Percentiles rank a stretch among this genome's conserved stretches.
phyloP scores from a whole-genome alignment of 73 alveolate genomes.

The Tetrahymena borealis region DNA sequence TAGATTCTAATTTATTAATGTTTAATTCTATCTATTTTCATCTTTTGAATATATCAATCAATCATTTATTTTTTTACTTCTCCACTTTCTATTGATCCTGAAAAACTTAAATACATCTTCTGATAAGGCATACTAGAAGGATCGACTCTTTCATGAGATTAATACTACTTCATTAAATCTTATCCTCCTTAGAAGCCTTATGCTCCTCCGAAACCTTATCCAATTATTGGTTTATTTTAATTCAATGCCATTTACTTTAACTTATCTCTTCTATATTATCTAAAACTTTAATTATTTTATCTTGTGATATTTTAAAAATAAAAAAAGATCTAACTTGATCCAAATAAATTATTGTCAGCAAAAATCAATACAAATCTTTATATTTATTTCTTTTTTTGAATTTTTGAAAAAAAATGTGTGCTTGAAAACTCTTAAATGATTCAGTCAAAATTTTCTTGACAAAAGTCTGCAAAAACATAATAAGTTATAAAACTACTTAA shows the following conservation, averaged over 20 bases:
- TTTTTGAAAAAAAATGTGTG: neutral
- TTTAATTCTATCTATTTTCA: neutral
- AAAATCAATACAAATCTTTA: neutral
- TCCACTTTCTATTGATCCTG: slow-evolving; percentile 39
- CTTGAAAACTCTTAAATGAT: neutral
- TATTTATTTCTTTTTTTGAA: neutral
- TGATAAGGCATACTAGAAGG: neutral
- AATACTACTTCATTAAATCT: neutral
- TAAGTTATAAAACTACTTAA: too few species aligned
- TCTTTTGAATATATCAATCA: neutral
- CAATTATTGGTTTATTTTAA: too few species aligned
- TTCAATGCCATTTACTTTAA: too few species aligned
- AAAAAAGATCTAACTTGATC: neutral
- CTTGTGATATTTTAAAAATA: too few species aligned
- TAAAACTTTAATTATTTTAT: neutral
- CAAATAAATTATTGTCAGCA: neutral
- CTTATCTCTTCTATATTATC: too few species aligned
- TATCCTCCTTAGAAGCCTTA: neutral
- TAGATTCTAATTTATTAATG: neutral
- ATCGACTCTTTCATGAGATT: neutral
- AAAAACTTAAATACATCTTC: slow-evolving; percentile 29
- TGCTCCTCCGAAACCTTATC: too few species aligned
- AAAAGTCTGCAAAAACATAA: neutral
- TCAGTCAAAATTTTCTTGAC: neutral
- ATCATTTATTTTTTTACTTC: slow-evolving; percentile 1